These are phyloP conservation scores for Monosporascus sp. DNA, from an alignment of 2,329 filamentous ascomycete species.

Conservation along the genomic window DNA sequence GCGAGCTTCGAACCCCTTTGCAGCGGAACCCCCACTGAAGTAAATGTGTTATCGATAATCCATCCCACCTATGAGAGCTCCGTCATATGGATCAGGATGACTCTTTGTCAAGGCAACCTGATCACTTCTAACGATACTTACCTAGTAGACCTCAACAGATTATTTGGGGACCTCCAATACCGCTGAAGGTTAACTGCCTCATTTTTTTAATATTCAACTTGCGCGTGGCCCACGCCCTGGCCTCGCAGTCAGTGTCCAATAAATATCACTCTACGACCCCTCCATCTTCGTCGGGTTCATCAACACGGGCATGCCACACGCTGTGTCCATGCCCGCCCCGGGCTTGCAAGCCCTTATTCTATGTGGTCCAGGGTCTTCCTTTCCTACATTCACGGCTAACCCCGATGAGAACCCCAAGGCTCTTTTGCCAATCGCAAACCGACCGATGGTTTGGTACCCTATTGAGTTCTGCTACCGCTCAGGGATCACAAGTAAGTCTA, in stretches of 20 bases:
- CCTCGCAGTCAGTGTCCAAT: too few species aligned
- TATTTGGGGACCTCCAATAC: too few species aligned
- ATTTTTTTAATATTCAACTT: too few species aligned
- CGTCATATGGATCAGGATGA: background rate
- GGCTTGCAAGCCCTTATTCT: slow-evolving; percentile 80
- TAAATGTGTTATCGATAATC: background rate
- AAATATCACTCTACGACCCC: slow-evolving; percentile 1
- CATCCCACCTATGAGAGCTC: background rate
- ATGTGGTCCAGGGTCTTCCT: slow-evolving; percentile 75
- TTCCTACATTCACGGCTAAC: slow-evolving; percentile 76
- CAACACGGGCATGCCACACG: slow-evolving; percentile 63
- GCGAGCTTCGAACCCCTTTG: too few species aligned
- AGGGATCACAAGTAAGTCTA: slow-evolving; percentile 62
- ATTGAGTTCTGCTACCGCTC: slow-evolving; percentile 80
- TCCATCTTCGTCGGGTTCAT: slow-evolving; percentile 8
- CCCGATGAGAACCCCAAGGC: slow-evolving; percentile 79
- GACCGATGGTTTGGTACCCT: slow-evolving; percentile 87
- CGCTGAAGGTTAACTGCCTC: too few species aligned
- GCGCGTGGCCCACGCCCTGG: too few species aligned
- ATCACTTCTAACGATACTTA: too few species aligned
- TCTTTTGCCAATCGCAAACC: slow-evolving; percentile 73
- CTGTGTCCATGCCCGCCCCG: slow-evolving; percentile 63
- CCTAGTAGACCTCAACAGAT: too few species aligned
- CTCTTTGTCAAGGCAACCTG: background rate
- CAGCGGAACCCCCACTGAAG: background rate